Base-by-base conservation (phyloP, 2,329 filamentous ascomycete genomes). In the Aureobasidium uvarum region DNA sequence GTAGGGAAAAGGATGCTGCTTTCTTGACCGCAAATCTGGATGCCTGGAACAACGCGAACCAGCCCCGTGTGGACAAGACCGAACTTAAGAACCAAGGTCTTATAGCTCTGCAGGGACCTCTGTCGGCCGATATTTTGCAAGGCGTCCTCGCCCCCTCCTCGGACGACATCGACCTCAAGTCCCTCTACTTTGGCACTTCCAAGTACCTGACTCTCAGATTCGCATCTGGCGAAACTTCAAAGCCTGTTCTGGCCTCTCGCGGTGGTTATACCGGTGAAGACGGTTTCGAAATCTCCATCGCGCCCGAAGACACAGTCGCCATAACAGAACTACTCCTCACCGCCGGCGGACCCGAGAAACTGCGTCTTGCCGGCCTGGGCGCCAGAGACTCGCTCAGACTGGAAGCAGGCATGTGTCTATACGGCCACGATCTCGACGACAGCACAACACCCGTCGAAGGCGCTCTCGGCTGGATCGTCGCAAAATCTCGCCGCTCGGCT, bases 351-450 rank as follows among this genome's bases (percentile, higher is more conserved):
- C 74, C 72, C 48, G 88, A 88, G 31, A 85, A 87, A 13, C 81
- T 96, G 18, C 89, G 89, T 73, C 85, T 96, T 52, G 92, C 94
- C 1, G 95, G 95, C 3, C 85, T 99, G 0, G 95, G 93, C 11
- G 92, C 95, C 2, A 86, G 95, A 69, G 95, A 99, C 77, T 96
- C 90, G 68, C 86, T 99, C 67, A 88, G 95, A 54, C 86, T 99
- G 36, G 95, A 99, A 80, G 95, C 95, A 0, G 95, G 95, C 67
- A 96, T 99, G 94, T 99, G 95, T 78, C 84, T 99, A n/a, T 99
- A 99, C 79, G 95, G 95, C n/a, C 92, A 98, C 79, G 95, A 99
- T 77, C 85, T 99, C 43, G 88, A 96, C 75, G 94, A 96, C 66
- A 81, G 81, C 0, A 89, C 85, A 13, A 90, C 89, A 1, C 88